Evolutionary conservation across 805 yeast genomes (phyloP).

Genomic region (Candida sonorensis): DNA sequence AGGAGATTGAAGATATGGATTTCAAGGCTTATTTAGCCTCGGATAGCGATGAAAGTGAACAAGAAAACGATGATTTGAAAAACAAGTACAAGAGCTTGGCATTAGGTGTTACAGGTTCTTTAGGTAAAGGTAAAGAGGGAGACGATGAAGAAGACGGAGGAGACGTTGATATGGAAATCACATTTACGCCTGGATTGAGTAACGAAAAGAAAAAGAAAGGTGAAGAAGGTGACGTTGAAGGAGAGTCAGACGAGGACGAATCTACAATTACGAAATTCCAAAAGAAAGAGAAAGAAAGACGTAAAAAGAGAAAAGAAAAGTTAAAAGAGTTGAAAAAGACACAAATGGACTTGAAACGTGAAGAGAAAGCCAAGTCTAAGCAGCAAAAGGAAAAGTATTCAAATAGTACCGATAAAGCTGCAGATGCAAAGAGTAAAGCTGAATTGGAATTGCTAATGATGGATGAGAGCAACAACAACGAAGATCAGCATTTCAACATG

Average conservation of each 20-base stretch:
- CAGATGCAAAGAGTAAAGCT: conserved; percentile 44
- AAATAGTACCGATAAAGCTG: conserved; percentile 28
- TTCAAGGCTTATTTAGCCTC: conserved; percentile 88
- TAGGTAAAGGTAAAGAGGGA: conserved; percentile 5
- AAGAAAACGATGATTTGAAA: conserved; percentile 34
- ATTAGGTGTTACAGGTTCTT: too few species aligned
- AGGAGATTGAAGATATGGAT: conserved; percentile 87
- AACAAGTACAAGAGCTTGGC: conserved; percentile 58
- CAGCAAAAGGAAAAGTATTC: conserved; percentile 18
- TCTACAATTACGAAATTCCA: conserved; percentile 72
- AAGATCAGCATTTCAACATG: conserved; percentile 65
- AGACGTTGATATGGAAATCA: conserved; percentile 89
- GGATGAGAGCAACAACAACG: conserved; percentile 46
- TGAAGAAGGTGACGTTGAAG: conserved; percentile 28
- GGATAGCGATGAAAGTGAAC: conserved; percentile 54
- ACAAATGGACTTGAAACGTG: conserved; percentile 45
- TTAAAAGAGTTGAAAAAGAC: conserved; percentile 52
- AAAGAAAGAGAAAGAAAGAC: conserved; percentile 89
- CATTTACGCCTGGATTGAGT: conserved; percentile 83
- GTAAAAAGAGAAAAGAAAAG: conserved; percentile 74
- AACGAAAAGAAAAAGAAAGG: conserved; percentile 23
- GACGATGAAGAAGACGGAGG: conserved; percentile 39
- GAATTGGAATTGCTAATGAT: conserved; percentile 70
- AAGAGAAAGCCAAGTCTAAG: conserved; percentile 26
- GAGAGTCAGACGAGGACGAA: conserved; percentile 43